Conservation (phyloP, 169 alveolate genomes). For the Plasmodium sp. region DNA sequence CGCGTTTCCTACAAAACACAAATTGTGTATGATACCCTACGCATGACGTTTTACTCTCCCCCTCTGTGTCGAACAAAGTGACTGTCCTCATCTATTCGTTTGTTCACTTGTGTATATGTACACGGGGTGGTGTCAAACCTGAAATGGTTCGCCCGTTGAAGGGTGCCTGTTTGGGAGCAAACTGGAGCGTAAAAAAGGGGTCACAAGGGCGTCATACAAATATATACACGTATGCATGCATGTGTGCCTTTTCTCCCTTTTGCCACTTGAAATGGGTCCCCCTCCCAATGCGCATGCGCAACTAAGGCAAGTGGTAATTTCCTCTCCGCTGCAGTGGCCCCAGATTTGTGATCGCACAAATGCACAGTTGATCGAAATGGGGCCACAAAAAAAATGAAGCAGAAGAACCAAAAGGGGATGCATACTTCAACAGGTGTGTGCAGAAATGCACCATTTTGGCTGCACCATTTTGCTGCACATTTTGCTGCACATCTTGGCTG, state of each 20-base stretch:
- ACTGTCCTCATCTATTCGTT: background rate
- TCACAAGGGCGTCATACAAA: background rate
- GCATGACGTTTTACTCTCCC: background rate
- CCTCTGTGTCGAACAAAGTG: background rate
- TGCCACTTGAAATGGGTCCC: background rate
- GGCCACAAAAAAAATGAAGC: background rate
- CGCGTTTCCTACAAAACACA: background rate
- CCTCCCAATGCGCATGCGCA: background rate
- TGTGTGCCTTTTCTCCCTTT: background rate
- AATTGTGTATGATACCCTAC: background rate
- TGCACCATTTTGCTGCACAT: too few species aligned
- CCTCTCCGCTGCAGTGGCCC: background rate
- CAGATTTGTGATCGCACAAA: background rate
- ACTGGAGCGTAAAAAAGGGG: background rate
- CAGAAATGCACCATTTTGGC: background rate
- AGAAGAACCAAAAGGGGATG: background rate
- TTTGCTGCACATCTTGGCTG: too few species aligned
- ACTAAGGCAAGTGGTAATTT: background rate
- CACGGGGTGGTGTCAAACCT: background rate
- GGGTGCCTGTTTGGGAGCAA: background rate
- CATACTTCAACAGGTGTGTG: background rate
- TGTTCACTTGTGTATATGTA: background rate
- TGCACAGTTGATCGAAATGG: background rate
- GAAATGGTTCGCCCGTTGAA: background rate
- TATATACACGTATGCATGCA: background rate